Base-by-base conservation (phyloP, 202 grass and related monocot species). In the Cymbopogon flexuosus region DNA sequence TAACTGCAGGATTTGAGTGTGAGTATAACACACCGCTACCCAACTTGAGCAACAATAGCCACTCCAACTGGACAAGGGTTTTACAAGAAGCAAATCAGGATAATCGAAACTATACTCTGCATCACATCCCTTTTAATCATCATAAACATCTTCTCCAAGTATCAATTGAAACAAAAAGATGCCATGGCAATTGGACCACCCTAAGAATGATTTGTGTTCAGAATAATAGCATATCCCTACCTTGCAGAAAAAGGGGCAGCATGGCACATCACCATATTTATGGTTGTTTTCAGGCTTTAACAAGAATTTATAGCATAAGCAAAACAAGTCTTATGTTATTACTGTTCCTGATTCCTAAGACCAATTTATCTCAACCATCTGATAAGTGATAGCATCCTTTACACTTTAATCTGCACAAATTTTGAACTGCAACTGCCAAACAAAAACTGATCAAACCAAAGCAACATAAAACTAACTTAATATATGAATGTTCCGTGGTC, bases 351-450 rank as follows among this genome's bases (percentile, higher is more conserved):
- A 62, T 3, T 75, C 37, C 36, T 29, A 29, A 56, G n/a, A 63
- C 8, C 10, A 69, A 40, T 21, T 22, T 23, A 76, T 72, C 2
- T 54, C 31, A 79, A 52, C 22, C 22, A 84, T 69, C 36, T 67
- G 34, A 36, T 64, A 40, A 8, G n/a, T n/a, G n/a, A n/a, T n/a
- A n/a, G n/a, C 31, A 74, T 47, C 14, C 12, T 13, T 57, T 67
- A 81, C 10, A 76, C 21, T 62, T 39, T 62, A 85, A 65, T 78
- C 39, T 77, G 39, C 52, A 88, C 67, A 42, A 39, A 27, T 54
- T 83, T 65, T 24, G 16, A 46, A 56, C 54, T 18, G 58, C 33
- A 79, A 83, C 69, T 84, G 62, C 6, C 14, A 15, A 30, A 47
- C 65, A 82, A 4, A 43, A 52, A 85, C 6, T 75, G 30, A 73